A percentile compares a stretch with the other conserved stretches of the same genome.
These are phyloP conservation scores for Cerrena zonata DNA, from an alignment of 1,284 basidiomycete genomes.

Conservation along the genomic window DNA sequence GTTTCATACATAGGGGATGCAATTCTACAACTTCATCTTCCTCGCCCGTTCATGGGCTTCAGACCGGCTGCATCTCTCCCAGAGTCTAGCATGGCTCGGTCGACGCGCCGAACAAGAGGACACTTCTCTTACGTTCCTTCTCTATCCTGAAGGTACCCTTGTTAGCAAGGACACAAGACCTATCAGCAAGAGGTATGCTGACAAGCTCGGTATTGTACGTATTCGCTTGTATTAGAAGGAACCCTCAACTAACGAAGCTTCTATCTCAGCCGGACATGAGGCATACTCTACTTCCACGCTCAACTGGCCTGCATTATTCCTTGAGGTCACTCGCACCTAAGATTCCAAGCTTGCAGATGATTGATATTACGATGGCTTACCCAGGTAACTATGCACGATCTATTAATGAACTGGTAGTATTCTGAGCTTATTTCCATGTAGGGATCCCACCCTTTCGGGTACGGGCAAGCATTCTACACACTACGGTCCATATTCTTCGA, in stretches of 20 bases:
- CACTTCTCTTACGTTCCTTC: constrained; percentile 72
- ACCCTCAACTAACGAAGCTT: constrained; percentile 4
- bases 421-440: constrained; percentile 21
- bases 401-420: not conserved
- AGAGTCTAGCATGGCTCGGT: constrained; percentile 53
- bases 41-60: constrained; percentile 82
- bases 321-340: constrained; percentile 76
- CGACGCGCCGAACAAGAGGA: constrained; percentile 56
- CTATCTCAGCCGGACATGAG: constrained; percentile 64
- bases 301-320: constrained; percentile 85
- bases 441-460: constrained; percentile 64
- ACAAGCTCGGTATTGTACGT: constrained; percentile 76
- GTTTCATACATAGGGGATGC: constrained; percentile 64
- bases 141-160: constrained; percentile 92
- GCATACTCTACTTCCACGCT: constrained; percentile 80
- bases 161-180: constrained; percentile 79
- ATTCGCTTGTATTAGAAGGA: constrained; percentile 4
- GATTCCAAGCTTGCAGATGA: constrained; percentile 70
- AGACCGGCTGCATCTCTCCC: constrained; percentile 62
- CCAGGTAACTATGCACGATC: constrained; percentile 59
- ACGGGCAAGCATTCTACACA: constrained; percentile 83
- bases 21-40: constrained; percentile 88
- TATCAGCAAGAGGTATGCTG: constrained; percentile 77
- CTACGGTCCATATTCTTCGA: constrained; percentile 84
- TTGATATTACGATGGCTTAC: constrained; percentile 89